Conservation (phyloP, 2,329 filamentous ascomycete species). For the Coleophoma crateriformis region DNA sequence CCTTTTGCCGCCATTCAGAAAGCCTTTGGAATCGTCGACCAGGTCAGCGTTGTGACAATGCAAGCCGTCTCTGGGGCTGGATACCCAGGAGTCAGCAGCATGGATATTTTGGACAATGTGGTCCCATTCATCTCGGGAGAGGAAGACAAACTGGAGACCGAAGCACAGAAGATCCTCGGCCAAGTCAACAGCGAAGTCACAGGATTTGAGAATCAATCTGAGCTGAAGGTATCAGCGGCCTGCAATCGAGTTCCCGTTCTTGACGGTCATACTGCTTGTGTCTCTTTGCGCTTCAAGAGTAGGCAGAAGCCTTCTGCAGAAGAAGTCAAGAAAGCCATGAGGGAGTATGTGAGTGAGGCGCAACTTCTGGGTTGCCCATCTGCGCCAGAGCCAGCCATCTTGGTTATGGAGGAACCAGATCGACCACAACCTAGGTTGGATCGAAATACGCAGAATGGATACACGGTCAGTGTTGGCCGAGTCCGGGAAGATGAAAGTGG, state of each 20-base stretch:
- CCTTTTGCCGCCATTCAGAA: conserved; percentile 87
- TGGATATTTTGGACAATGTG: conserved; percentile 96
- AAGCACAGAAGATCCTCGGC: conserved; percentile 92
- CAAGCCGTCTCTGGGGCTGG: conserved; percentile 93
- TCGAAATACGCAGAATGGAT: conserved; percentile 77
- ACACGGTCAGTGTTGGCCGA: conserved; percentile 85
- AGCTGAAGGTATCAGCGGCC: conserved; percentile 73
- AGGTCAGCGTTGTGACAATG: conserved; percentile 78
- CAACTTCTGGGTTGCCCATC: conserved; percentile 81
- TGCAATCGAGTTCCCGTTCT: conserved; percentile 95
- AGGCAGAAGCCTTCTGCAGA: conserved; percentile 69
- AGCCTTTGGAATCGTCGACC: conserved; percentile 76
- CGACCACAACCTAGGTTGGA: conserved; percentile 89
- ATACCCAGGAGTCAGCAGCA: conserved; percentile 82
- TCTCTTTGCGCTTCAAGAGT: conserved; percentile 76
- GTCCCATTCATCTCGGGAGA: conserved; percentile 91
- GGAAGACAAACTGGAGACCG: conserved; percentile 93
- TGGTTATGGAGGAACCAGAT: conserved; percentile 85
- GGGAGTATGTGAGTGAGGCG: conserved; percentile 76
- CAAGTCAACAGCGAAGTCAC: conserved; percentile 64
- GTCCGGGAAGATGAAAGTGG: conserved; percentile 76
- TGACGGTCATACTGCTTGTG: conserved; percentile 93
- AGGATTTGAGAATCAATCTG: conserved; percentile 69
- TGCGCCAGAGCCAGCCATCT: conserved; percentile 75
- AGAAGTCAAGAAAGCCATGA: conserved; percentile 72